Base-by-base conservation (phyloP, 768 basidiomycete genomes). In the button mushroom (Agaricus bisporus) region DNA sequence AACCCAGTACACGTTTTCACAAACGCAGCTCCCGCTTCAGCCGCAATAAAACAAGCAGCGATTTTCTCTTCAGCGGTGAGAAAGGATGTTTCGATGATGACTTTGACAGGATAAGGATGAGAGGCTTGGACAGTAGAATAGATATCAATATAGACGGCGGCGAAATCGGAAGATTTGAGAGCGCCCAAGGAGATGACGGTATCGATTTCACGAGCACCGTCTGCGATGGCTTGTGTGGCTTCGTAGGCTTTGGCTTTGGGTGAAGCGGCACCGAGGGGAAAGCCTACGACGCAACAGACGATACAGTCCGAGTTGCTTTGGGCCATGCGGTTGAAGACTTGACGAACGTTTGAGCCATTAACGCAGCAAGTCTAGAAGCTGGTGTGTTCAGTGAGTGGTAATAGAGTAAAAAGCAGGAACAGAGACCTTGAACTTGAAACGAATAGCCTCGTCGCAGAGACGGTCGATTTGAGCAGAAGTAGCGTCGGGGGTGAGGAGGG, bases 1-100 rank as follows among this genome's bases (percentile, higher is more conserved):
- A 80, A 81, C 2, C 78, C 78, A 0, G 78, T 81, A 46, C 71
- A 77, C 0, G 78, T 81, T 63, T 80, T 79, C n/a, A 81, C 77
- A 50, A 76, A 80, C 0, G 67, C 63, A 0, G 77, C 79, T 5
- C 77, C 78, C 0, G 78, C 77, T 59, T 77, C 76, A 4, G 76
- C 75, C 3, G 76, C 70, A 4, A 79, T 60, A 48, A 74, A 70
- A 3, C 69, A 73, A 2, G 72, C 78, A 0, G 75, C 73, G 22
- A 80, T 68, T 59, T 77, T 79, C 52, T 76, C 69, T 20, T 69
- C 65, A 20, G 72, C 69, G 3, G 73, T 67, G 3, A 81, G 65
- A n/a, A 78, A 67, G 4, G 69, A 66, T 1, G 78, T 79, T 53
- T 81, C 78, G 10, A 81, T 65, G 57, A 81, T 81, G 37, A 80